Conservation (phyloP, 2,329 filamentous ascomycete species). For the Calonectria honghensis region DNA sequence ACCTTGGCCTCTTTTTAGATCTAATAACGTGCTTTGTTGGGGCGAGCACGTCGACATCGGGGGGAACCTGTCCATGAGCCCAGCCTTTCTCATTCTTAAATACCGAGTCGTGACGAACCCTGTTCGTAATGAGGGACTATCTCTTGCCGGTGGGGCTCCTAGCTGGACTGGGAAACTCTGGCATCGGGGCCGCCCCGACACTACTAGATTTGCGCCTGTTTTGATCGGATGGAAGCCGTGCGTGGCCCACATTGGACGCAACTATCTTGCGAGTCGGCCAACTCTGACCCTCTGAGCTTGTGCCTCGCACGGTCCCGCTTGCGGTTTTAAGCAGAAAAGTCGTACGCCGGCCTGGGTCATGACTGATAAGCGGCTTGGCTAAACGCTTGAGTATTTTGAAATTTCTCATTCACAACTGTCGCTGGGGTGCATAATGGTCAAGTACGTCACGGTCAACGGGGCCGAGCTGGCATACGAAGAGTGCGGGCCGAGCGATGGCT, state of each 20-base stretch:
- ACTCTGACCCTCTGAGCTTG: constrained; percentile 16
- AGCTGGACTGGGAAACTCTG: constrained; percentile 28
- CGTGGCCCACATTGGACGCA: constrained; percentile 13
- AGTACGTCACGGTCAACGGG: constrained; percentile 40
- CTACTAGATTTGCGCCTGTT: constrained; percentile 11
- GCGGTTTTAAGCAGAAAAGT: background rate
- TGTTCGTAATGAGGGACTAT: constrained; percentile 14
- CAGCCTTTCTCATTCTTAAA: constrained; percentile 14
- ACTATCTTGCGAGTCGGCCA: constrained; percentile 24
- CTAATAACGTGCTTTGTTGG: constrained; percentile 39
- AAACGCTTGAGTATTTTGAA: background rate
- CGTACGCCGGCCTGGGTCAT: background rate
- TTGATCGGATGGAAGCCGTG: constrained; percentile 5
- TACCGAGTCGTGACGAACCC: constrained; percentile 18
- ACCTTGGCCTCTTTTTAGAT: background rate
- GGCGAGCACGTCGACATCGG: constrained; percentile 33
- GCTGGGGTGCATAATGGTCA: constrained; percentile 32
- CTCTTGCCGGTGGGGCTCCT: constrained; percentile 15
- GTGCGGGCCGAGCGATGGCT: constrained; percentile 37
- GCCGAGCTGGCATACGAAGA: constrained; percentile 44
- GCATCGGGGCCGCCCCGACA: constrained; percentile 12
- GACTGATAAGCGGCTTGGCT: constrained; percentile 17
- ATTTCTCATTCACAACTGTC: background rate
- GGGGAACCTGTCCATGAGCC: background rate
- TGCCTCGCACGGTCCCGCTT: constrained; percentile 5